These are phyloP conservation scores for Rhodocollybia butyracea DNA, from an alignment of 768 basidiomycete genomes.

Conservation along the genomic window DNA sequence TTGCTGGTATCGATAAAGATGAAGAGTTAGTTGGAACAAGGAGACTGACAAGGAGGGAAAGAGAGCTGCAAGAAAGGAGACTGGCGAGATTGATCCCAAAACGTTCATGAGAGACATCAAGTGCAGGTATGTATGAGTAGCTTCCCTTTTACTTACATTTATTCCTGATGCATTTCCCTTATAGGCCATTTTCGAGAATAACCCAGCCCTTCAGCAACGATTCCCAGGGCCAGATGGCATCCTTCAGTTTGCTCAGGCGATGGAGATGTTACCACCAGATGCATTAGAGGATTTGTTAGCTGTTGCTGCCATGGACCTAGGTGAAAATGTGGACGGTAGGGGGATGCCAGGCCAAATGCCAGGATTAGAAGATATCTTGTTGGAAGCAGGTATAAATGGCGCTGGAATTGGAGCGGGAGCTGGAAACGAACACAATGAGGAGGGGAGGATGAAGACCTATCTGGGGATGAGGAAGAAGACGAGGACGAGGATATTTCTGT, in stretches of 20 bases:
- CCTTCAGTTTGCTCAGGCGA: constrained; percentile 57
- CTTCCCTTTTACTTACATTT: not conserved
- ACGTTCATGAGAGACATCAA: constrained; percentile 53
- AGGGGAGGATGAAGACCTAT: constrained; percentile 21
- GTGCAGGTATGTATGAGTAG: constrained; percentile 38
- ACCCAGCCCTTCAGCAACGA: constrained; percentile 49
- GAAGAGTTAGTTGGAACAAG: constrained; percentile 17
- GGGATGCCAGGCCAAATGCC: constrained; percentile 50
- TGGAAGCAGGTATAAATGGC: constrained; percentile 16
- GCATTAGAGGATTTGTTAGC: constrained; percentile 59
- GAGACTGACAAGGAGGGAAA: constrained; percentile 38
- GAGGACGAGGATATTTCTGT: constrained; percentile 49
- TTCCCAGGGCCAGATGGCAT: constrained; percentile 55
- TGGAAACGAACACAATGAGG: constrained; percentile 15
- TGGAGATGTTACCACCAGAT: constrained; percentile 53
- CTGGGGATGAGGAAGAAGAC: constrained; percentile 38
- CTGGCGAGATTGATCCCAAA: constrained; percentile 58
- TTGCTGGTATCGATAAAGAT: constrained; percentile 50
- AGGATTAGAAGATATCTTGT: constrained; percentile 19
- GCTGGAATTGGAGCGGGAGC: constrained; percentile 22
- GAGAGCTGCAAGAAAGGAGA: constrained; percentile 44
- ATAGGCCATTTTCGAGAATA: constrained; percentile 53
- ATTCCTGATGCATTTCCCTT: not conserved
- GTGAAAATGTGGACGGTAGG: constrained; percentile 24
- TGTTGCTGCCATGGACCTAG: constrained; percentile 34